Evolutionary conservation across 352 stramenopile species (phyloP).

Genomic region (Phytophthora foliorum): DNA sequence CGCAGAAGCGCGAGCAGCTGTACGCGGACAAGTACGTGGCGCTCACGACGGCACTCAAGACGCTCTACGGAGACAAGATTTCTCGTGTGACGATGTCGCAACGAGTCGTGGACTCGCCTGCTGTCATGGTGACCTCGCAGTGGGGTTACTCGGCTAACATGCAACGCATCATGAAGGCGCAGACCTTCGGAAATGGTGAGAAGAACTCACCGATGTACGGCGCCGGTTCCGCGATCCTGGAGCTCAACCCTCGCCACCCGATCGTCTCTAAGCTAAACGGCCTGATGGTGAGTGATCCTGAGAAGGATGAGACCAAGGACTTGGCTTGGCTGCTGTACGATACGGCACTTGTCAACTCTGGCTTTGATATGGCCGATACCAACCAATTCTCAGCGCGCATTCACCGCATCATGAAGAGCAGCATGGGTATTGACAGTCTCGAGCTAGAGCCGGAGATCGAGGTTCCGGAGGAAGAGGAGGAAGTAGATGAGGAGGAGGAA

Average conservation of each 20-base stretch:
- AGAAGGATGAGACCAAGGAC: slow-evolving; percentile 93
- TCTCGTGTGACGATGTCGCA: slow-evolving; percentile 96
- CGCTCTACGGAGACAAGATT: slow-evolving; percentile 96
- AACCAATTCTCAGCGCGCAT: slow-evolving; percentile 95
- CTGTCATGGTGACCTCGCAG: slow-evolving; percentile 97
- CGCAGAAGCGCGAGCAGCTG: slow-evolving; percentile 95
- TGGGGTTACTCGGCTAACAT: slow-evolving; percentile 99
- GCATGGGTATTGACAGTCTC: slow-evolving; percentile 93
- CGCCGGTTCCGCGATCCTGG: slow-evolving; percentile 93
- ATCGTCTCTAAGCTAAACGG: slow-evolving; percentile 97
- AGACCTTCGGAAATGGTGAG: slow-evolving; percentile 95
- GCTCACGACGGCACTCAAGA: slow-evolving; percentile 97
- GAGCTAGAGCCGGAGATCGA: slow-evolving; percentile 97
- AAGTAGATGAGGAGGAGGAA: slow-evolving; percentile 52
- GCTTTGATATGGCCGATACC: slow-evolving; percentile 96
- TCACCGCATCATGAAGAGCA: slow-evolving; percentile 94
- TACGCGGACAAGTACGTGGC: slow-evolving; percentile 98
- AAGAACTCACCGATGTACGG: slow-evolving; percentile 50
- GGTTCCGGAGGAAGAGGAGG: slow-evolving; percentile 79
- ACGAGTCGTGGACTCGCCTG: slow-evolving; percentile 93
- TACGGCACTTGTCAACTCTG: slow-evolving; percentile 97
- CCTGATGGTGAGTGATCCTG: slow-evolving; percentile 63
- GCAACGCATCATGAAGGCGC: slow-evolving; percentile 99
- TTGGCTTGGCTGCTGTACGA: slow-evolving; percentile 98
- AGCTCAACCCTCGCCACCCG: slow-evolving; percentile 99